phyloP scores from a whole-genome alignment of 75 land plant genomes.

The Cunninghamia lanceolata region DNA sequence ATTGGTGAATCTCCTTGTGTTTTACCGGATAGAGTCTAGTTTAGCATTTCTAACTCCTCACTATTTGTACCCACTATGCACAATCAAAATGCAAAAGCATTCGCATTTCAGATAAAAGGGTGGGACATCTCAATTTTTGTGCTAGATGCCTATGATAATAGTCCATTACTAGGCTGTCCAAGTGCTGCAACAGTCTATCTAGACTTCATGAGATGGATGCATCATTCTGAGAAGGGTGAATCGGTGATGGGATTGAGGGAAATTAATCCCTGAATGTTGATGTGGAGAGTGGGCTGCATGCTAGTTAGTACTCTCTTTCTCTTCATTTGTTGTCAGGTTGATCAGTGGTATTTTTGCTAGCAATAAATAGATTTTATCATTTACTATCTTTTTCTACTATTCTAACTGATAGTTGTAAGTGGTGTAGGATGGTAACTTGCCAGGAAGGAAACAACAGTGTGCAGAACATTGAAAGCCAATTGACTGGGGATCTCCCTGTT shows the following conservation, averaged over 20 bases:
- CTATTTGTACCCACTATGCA: background rate
- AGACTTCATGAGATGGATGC: no score
- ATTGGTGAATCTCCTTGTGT: background rate
- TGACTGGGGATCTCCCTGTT: constrained; percentile 91
- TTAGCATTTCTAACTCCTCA: no score
- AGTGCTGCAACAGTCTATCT: no score
- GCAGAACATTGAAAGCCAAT: constrained; percentile 90
- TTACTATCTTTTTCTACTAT: no score
- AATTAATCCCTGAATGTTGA: no score
- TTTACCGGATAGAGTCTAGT: background rate
- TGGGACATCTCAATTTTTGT: no score
- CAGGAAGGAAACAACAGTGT: no score
- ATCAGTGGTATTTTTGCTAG: background rate
- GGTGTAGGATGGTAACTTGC: no score
- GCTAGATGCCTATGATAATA: no score
- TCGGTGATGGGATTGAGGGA: background rate
- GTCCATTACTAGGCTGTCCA: no score
- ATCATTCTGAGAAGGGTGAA: no score
- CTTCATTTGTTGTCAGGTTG: background rate
- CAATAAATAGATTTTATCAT: no score
- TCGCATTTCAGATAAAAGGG: background rate
- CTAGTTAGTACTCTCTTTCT: background rate
- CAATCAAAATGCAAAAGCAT: background rate
- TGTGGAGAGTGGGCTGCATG: background rate
- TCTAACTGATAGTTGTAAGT: background rate